Evolutionary conservation across 2,329 filamentous ascomycete genomes (phyloP).

Genomic region (Fusarium luffae): DNA sequence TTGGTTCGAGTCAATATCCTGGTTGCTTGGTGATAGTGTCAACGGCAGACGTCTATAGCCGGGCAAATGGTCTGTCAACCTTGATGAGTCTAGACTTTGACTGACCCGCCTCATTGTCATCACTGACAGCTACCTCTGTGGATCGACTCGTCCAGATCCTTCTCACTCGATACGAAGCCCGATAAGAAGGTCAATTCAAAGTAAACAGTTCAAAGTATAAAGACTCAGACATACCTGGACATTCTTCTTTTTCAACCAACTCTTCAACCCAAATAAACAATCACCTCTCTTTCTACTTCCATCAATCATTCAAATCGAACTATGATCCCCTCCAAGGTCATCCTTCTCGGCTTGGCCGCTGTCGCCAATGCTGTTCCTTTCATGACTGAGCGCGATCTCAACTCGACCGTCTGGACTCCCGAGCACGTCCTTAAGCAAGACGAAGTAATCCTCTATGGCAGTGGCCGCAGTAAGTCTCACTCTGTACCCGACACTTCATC

Average conservation of each 20-base stretch:
- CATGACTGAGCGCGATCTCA: constrained; percentile 12
- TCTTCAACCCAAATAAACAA: background rate
- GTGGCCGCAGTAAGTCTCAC: constrained; percentile 13
- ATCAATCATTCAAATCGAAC: background rate
- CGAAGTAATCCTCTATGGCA: constrained; percentile 32
- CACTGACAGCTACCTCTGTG: accelerated
- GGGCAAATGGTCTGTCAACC: background rate
- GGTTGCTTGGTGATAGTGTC: background rate
- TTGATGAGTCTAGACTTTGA: background rate
- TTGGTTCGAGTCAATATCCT: background rate
- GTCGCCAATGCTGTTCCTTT: constrained; percentile 23
- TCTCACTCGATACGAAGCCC: background rate
- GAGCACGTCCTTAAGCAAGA: constrained; percentile 28
- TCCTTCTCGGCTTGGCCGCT: background rate
- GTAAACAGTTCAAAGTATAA: no score
- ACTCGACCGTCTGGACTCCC: constrained; percentile 29
- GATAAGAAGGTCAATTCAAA: background rate
- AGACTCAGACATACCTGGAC: background rate
- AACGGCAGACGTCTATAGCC: background rate
- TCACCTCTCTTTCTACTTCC: background rate
- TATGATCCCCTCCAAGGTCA: background rate
- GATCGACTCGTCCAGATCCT: accelerated
- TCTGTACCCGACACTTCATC: accelerated
- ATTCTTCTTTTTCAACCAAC: background rate
- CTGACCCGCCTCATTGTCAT: background rate